These are phyloP conservation scores for Lophiostoma macrostomum DNA, from an alignment of 495 filamentous ascomycete species.

Conservation along the genomic window DNA sequence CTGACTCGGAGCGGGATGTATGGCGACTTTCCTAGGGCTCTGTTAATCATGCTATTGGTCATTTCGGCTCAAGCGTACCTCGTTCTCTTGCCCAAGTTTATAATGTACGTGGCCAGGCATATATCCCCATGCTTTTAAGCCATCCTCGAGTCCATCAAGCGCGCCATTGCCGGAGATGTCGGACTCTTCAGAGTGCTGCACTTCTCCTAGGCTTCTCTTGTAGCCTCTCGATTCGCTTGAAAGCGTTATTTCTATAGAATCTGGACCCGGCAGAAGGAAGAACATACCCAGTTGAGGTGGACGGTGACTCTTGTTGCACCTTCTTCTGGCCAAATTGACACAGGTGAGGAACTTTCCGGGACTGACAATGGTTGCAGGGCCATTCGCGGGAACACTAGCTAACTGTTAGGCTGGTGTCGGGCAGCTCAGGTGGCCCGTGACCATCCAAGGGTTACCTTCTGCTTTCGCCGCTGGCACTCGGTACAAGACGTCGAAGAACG, in stretches of 20 bases:
- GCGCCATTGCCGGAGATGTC: neutral
- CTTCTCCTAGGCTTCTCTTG: slow-evolving; percentile 21
- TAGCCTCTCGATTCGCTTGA: neutral
- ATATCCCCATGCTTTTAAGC: slow-evolving; percentile 31
- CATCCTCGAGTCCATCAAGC: slow-evolving; percentile 23
- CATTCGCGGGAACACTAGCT: slow-evolving; percentile 45
- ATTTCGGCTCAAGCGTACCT: neutral
- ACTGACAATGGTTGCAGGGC: slow-evolving; percentile 47
- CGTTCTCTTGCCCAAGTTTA: slow-evolving; percentile 12
- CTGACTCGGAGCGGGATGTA: neutral
- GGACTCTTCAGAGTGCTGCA: slow-evolving; percentile 26
- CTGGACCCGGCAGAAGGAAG: neutral
- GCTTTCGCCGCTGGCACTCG: slow-evolving; percentile 47
- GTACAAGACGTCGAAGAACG: slow-evolving; percentile 30
- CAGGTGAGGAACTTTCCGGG: slow-evolving; percentile 42
- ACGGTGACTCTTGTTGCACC: slow-evolving; percentile 1
- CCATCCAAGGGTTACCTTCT: slow-evolving; percentile 40
- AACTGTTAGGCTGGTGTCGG: neutral
- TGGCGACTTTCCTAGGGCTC: neutral
- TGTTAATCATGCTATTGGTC: neutral
- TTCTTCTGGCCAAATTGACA: slow-evolving; percentile 40
- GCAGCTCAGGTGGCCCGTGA: neutral
- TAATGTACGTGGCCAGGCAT: slow-evolving; percentile 28
- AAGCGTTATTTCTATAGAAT: neutral
- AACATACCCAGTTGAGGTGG: neutral